A percentile compares a stretch with the other conserved stretches of the same genome.
These are phyloP conservation scores for Pichia cephalocereana DNA, from an alignment of 805 yeast genomes.

Conservation along the genomic window DNA sequence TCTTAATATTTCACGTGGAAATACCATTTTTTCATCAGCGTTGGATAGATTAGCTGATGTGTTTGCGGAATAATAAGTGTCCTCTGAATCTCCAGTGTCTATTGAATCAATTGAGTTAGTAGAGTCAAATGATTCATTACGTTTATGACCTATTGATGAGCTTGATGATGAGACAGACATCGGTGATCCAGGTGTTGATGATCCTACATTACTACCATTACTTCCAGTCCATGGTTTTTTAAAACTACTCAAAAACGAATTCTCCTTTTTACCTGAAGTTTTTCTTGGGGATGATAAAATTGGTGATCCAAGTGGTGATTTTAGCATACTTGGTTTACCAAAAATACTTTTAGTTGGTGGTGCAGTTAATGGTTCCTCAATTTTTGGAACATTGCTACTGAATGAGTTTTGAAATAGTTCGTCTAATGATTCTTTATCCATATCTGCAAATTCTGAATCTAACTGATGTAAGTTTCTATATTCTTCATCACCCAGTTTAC, in stretches of 20 bases:
- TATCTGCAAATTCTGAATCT: neutral
- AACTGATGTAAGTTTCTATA: neutral
- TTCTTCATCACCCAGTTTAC: neutral
- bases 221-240: conserved; percentile 2
- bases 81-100: conserved; percentile 1
- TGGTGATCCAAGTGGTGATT: conserved; percentile 5
- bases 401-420: neutral
- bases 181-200: neutral
- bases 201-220: neutral
- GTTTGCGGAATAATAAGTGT: conserved; percentile 2
- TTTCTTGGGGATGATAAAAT: neutral
- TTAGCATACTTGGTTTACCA: neutral
- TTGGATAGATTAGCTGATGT: neutral
- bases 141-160: neutral
- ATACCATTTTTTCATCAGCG: conserved; percentile 14
- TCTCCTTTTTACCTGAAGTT: neutral
- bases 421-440: conserved; percentile 6
- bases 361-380: neutral
- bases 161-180: neutral
- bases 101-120: neutral
- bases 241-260: conserved; percentile 4
- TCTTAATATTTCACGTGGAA: conserved; percentile 70
- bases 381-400: neutral
- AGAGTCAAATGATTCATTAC: neutral
- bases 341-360: neutral